phyloP scores from a whole-genome alignment of 495 filamentous ascomycete genomes.

The Stereocaulon alpinum region DNA sequence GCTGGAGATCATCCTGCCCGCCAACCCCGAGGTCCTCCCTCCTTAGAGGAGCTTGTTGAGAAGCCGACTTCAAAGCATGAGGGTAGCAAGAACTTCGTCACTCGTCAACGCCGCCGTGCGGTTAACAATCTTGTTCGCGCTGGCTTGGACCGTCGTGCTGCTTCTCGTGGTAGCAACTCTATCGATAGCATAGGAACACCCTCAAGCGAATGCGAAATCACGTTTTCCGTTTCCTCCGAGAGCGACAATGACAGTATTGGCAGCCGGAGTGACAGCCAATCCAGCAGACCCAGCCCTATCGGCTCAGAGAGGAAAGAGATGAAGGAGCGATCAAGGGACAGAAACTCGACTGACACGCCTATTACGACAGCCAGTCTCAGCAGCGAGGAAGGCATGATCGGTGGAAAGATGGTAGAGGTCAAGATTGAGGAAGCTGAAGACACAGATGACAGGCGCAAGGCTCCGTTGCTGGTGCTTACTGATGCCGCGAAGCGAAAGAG shows the following conservation, averaged over 20 bases:
- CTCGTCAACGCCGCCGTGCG: slow-evolving; percentile 84
- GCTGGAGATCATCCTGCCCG: slow-evolving; percentile 91
- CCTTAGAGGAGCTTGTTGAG: slow-evolving; percentile 79
- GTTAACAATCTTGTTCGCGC: slow-evolving; percentile 85
- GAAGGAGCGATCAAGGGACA: slow-evolving; percentile 52
- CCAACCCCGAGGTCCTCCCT: slow-evolving; percentile 86
- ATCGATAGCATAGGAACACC: slow-evolving; percentile 61
- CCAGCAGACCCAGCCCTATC: slow-evolving; percentile 71
- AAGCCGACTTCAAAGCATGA: slow-evolving; percentile 91
- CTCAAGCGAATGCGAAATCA: slow-evolving; percentile 76
- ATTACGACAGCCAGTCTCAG: slow-evolving; percentile 53
- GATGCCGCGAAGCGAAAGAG: slow-evolving; percentile 88
- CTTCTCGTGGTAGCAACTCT: slow-evolving; percentile 46
- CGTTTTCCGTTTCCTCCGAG: slow-evolving; percentile 56
- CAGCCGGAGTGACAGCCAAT: slow-evolving; percentile 70
- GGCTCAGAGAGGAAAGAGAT: slow-evolving; percentile 66
- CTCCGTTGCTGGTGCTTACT: slow-evolving; percentile 75
- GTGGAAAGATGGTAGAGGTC: slow-evolving; percentile 43
- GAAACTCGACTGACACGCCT: slow-evolving; percentile 42
- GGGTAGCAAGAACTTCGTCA: slow-evolving; percentile 96
- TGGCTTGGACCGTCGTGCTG: slow-evolving; percentile 71
- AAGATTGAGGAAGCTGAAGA: slow-evolving; percentile 28
- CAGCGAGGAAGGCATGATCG: slow-evolving; percentile 48
- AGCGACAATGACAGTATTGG: slow-evolving; percentile 70
- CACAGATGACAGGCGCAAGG: slow-evolving; percentile 60